phyloP scores from a whole-genome alignment of 805 yeast species.

The Candida ascalaphidarum region DNA sequence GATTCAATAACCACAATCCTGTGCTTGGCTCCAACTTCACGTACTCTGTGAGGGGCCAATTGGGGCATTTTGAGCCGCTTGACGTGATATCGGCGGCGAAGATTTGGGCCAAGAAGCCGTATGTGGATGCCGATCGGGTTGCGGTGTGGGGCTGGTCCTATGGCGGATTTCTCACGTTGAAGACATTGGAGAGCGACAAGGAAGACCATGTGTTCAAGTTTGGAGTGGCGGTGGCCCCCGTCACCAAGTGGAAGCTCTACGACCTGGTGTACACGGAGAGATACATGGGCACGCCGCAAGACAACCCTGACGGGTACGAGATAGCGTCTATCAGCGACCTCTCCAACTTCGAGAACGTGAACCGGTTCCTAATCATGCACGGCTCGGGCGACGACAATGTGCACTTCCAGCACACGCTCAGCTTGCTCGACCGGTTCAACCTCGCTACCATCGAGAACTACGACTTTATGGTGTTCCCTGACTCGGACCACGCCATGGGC shows the following conservation, averaged over 20 bases:
- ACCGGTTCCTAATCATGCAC: conserved; percentile 81
- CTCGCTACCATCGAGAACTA: conserved; percentile 72
- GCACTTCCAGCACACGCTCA: conserved; percentile 83
- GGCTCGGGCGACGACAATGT: conserved; percentile 98
- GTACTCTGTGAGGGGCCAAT: conserved; percentile 67
- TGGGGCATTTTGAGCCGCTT: conserved; percentile 74
- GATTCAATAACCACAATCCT: conserved; percentile 55
- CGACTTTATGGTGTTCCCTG: conserved; percentile 74
- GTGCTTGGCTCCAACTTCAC: conserved; percentile 52
- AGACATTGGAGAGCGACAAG: conserved; percentile 72
- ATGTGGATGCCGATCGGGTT: conserved; percentile 58
- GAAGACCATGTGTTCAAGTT: conserved; percentile 65
- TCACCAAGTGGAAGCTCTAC: conserved; percentile 86
- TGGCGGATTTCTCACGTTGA: conserved; percentile 90
- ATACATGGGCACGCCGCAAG: conserved; percentile 79
- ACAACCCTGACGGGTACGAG: conserved; percentile 57
- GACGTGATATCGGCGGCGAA: conserved; percentile 88
- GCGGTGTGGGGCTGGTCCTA: conserved; percentile 99
- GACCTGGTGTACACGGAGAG: conserved; percentile 94
- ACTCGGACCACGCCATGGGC: conserved; percentile 65
- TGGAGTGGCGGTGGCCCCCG: conserved; percentile 97
- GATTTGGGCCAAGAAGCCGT: conserved; percentile 51
- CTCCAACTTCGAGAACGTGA: conserved; percentile 43
- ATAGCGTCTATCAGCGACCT: conserved; percentile 48
- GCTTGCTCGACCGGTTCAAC: conserved; percentile 69